Base-by-base conservation (phyloP, 257 asterid species). In the Rauvolfia tetraphylla region DNA sequence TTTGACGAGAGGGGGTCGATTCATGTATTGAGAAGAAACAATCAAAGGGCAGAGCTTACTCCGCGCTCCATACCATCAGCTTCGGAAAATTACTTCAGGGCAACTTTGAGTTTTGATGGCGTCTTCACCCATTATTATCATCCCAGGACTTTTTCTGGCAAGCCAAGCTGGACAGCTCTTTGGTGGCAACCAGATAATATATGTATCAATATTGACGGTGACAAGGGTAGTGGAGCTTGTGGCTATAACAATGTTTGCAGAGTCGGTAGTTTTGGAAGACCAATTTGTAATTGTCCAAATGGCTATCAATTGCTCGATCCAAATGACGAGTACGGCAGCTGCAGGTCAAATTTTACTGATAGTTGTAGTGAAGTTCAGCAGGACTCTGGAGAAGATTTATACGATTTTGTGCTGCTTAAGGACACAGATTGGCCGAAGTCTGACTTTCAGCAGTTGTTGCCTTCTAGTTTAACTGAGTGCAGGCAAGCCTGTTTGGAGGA, bases 211-310 rank as follows among this genome's bases (percentile, higher is more conserved):
- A 69, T 87, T 3, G 0, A 0, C 1, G 87, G 82, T 14, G 79
- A 14, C 0, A 29, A 0, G 4, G 93, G 90, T 23, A 87, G 91
- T 42, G 93, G 96, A 34, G 91, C 86, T 42, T 91, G 96, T 58
- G 97, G 96, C 7, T 91, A 77, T 61, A 89, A 89, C 75, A 87
- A 46, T 57, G 76, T 89, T 8, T 89, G 93, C 75, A 65, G 51
- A 0, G 42, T 90, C 8, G 68, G 58, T 33, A 73, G 66, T 41
- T 11, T 34, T 42, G 31, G 29, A 51, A 80, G 79, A 33, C 93
- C 96, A 10, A 56, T 39, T 29, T 91, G 97, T 75, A 63, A 49
- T 4, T 90, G 93, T 23, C 92, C 96, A 1, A 17, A 0, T 29
- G 91, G 90, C 49, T 91, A 74, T 69, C 18, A 65, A 0, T 41